phyloP scores from a whole-genome alignment of 163 green algal genomes.

The Scenedesmus sp. region DNA sequence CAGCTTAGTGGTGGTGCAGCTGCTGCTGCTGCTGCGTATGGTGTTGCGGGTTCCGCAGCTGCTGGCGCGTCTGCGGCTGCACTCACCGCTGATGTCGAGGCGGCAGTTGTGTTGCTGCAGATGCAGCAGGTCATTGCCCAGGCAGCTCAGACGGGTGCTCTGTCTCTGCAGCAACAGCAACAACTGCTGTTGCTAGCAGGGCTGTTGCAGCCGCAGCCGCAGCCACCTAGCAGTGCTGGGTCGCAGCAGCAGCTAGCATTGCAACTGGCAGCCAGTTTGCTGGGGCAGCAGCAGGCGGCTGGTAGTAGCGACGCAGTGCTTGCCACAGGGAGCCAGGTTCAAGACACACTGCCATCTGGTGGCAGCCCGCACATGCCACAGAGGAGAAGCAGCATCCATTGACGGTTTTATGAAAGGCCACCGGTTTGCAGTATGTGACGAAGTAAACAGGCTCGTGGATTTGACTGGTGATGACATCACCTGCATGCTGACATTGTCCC shows the following conservation, averaged over 20 bases:
- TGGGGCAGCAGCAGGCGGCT: not conserved
- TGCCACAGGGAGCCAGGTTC: not conserved
- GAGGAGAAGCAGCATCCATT: too few relatives aligned
- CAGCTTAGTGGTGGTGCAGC: not conserved
- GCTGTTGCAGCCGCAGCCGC: not conserved
- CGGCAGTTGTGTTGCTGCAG: not conserved
- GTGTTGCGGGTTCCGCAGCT: not conserved
- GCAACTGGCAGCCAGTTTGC: not conserved
- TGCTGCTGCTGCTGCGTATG: constrained; percentile 9
- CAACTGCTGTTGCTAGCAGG: not conserved
- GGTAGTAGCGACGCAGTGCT: not conserved
- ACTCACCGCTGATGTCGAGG: not conserved
- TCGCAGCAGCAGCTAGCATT: not conserved
- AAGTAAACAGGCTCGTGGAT: too few relatives aligned
- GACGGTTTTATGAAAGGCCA: too few relatives aligned
- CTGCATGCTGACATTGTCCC: too few relatives aligned
- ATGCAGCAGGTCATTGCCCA: not conserved
- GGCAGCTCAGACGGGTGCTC: not conserved
- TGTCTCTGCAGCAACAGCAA: constrained; percentile 21
- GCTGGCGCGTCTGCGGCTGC: not conserved
- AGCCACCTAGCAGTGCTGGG: not conserved
- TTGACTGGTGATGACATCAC: too few relatives aligned
- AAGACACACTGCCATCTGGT: not conserved
- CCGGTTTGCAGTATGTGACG: too few relatives aligned
- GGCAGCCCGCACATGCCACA: not conserved